These are phyloP conservation scores for Silene coronaria DNA, from an alignment of 179 eudicot species.

Conservation along the genomic window DNA sequence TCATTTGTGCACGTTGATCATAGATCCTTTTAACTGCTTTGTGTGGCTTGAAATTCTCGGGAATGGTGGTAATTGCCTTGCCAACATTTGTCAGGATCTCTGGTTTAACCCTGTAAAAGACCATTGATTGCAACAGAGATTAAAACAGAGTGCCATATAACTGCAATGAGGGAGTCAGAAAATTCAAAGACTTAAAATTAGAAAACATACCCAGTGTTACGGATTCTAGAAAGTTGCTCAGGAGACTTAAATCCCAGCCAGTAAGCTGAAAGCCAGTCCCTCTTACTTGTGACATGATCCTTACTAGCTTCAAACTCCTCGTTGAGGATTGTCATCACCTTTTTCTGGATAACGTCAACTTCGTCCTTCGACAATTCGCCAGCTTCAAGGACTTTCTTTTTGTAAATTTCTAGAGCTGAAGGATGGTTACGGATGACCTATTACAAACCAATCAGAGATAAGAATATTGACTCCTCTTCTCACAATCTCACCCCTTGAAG, in stretches of 20 bases:
- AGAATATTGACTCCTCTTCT: neutral
- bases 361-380: slow-evolving; percentile 70
- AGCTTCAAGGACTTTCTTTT: slow-evolving; percentile 59
- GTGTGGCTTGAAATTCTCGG: slow-evolving; percentile 81
- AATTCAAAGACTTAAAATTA: too few species aligned
- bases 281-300: slow-evolving; percentile 52
- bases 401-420: slow-evolving; percentile 71
- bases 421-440: slow-evolving; percentile 80
- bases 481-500: neutral
- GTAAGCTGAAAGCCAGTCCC: slow-evolving; percentile 97
- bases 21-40: slow-evolving; percentile 78
- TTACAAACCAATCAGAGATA: slow-evolving; percentile 16
- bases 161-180: slow-evolving; percentile 4
- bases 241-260: slow-evolving; percentile 95
- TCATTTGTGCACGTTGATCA: slow-evolving; percentile 79
- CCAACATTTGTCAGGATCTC: slow-evolving; percentile 91
- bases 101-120: slow-evolving; percentile 70
- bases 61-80: slow-evolving; percentile 74
- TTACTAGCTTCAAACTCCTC: slow-evolving; percentile 89
- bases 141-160: neutral
- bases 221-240: slow-evolving; percentile 82
- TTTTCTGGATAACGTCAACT: slow-evolving; percentile 54
- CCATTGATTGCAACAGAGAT: neutral
- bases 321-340: slow-evolving; percentile 70
- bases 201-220: slow-evolving; percentile 96